Conservation (phyloP, 2,329 filamentous ascomycete genomes). For the Penicillium expansum region DNA sequence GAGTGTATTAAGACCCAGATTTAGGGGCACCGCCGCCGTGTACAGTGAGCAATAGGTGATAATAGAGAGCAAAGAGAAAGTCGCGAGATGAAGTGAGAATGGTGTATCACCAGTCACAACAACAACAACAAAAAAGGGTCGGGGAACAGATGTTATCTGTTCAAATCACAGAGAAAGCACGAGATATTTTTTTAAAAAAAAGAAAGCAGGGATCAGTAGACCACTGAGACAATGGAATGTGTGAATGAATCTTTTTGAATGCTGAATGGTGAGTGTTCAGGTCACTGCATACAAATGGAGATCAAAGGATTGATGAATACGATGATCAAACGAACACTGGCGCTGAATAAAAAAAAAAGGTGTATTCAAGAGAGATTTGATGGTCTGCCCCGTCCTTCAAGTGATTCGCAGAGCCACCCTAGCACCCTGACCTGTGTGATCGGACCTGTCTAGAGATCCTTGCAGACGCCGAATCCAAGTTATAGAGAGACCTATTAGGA, state of each 20-base stretch:
- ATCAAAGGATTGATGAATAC: conserved; percentile 31
- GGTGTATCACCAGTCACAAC: conserved; percentile 1
- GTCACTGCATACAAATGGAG: conserved; percentile 38
- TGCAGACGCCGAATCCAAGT: not conserved
- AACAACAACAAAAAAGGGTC: not conserved
- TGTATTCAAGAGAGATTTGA: conserved; percentile 10
- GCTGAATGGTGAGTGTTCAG: conserved; percentile 26
- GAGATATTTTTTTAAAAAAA: conserved; percentile 13
- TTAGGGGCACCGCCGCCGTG: conserved; percentile 24
- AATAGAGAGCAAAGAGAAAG: conserved; percentile 15
- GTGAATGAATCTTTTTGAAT: conserved; percentile 28
- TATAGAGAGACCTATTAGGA: not conserved
- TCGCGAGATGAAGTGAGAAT: not conserved
- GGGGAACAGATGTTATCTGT: conserved; percentile 4
- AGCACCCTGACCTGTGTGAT: conserved; percentile 11
- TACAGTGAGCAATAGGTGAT: conserved; percentile 27
- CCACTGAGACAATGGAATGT: conserved; percentile 27
- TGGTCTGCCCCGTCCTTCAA: conserved; percentile 21
- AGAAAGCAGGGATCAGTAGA: conserved; percentile 22
- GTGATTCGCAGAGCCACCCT: conserved; percentile 18
- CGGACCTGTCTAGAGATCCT: conserved; percentile 2
- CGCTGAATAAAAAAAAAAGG: conserved; percentile 16
- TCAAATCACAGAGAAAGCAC: not conserved
- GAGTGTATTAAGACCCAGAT: conserved; percentile 30
- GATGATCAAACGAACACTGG: conserved; percentile 24